These are phyloP conservation scores for Breviolum minutum DNA, from an alignment of 73 alveolate genomes.

Conservation along the genomic window DNA sequence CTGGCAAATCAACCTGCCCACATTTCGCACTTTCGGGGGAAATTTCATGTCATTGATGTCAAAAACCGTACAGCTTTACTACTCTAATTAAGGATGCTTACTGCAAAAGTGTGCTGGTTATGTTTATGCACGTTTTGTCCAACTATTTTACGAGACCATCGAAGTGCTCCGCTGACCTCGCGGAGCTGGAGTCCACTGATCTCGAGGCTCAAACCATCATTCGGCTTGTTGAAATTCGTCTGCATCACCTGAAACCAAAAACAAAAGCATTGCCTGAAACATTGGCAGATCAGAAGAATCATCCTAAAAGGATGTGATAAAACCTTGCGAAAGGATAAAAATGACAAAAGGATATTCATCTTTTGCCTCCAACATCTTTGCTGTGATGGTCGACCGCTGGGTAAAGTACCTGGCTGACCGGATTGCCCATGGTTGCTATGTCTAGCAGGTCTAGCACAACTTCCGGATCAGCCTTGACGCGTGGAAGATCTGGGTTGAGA, in stretches of 20 bases:
- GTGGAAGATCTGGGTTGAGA: neutral
- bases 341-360: neutral
- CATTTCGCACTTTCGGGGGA: too few relatives aligned
- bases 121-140: neutral
- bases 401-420: slow-evolving; percentile 63
- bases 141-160: neutral
- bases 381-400: slow-evolving; percentile 46
- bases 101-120: too few relatives aligned
- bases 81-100: too few relatives aligned
- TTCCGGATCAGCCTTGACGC: too few relatives aligned
- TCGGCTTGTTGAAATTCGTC: slow-evolving; percentile 60
- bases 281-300: neutral
- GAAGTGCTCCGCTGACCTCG: neutral
- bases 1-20: slow-evolving; percentile 69
- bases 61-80: too few relatives aligned
- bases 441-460: too few relatives aligned
- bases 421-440: neutral
- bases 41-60: neutral
- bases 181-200: slow-evolving; percentile 79
- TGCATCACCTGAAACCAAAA: slow-evolving; percentile 21
- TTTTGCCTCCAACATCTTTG: slow-evolving; percentile 44
- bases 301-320: too few relatives aligned
- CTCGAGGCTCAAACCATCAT: slow-evolving; percentile 19
- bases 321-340: neutral
- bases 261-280: too few relatives aligned